Base-by-base conservation (phyloP, 73 alveolate genomes). In the Urostyla sp. region DNA sequence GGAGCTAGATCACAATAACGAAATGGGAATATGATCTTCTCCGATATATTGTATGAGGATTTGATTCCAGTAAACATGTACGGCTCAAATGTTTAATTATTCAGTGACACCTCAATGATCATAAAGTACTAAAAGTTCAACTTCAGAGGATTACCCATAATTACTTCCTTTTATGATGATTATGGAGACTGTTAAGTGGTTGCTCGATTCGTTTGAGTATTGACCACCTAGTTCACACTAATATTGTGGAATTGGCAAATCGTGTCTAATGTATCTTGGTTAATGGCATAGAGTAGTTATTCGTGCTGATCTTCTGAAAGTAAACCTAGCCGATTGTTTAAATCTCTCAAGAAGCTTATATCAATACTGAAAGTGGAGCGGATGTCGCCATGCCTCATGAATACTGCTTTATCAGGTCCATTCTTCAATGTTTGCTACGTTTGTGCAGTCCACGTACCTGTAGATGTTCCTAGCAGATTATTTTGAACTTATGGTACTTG, bases 371-470 rank as follows among this genome's bases (percentile, higher is more conserved):
- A 67, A 45, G 44, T 45, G 2, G 67, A 36, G 20, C 32, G 44
- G n/a, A 69, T 24, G 27, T 69, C 83, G 5, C 83, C 83, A 69
- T 69, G 83, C 31, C 83, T 69, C 45, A 69, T 69, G 83, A 69
- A 69, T 63, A 63, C 79, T 40, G 79, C 37, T 23, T 63, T 63
- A 24, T 63, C 79, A 27, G 79, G 44, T 4, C 61, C 37, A 24
- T 63, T 63, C 53, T 63, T 63, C 16, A 63, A 16, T 16, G 50
- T 21, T 15, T 49, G 26, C 24, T 43, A 18, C 5, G 44, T 13
- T 4, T 34, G 27, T 34, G 79, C 79, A 16, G 79, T 15, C n/a
- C 44, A 63, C n/a, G n/a, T n/a, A n/a, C n/a, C n/a, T n/a, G n/a
- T n/a, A 38, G 79, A 63, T 40, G 37, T 24, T 3, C 79, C 79